A percentile compares a stretch with the other conserved stretches of the same genome.
Evolutionary conservation across 768 basidiomycete genomes (phyloP).

Genomic region (Pleurotus pulmonarius): DNA sequence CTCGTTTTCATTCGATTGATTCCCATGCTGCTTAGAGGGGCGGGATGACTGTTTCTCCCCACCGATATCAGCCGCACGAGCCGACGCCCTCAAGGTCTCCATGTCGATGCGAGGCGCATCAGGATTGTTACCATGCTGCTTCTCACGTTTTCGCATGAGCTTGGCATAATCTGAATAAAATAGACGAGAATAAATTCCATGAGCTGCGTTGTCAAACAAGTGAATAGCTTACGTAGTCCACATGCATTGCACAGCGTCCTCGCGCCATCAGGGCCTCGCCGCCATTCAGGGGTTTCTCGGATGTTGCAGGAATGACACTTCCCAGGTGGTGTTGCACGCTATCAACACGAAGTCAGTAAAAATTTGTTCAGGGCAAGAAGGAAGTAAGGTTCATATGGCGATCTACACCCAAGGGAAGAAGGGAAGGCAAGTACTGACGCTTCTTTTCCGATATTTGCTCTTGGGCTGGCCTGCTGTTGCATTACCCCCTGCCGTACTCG

Average conservation of each 20-base stretch:
- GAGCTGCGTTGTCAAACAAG: background rate
- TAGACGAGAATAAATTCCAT: background rate
- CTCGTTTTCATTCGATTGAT: slow-evolving; percentile 26
- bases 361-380: slow-evolving; percentile 1
- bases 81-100: slow-evolving; percentile 72
- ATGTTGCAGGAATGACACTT: slow-evolving; percentile 89
- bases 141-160: slow-evolving; percentile 75
- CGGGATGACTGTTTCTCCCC: slow-evolving; percentile 27
- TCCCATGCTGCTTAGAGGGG: slow-evolving; percentile 23
- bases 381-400: slow-evolving; percentile 8
- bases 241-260: slow-evolving; percentile 84
- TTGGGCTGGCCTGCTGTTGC: slow-evolving; percentile 54
- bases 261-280: slow-evolving; percentile 81
- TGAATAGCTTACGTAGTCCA: slow-evolving; percentile 64
- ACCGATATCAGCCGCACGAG: slow-evolving; percentile 48
- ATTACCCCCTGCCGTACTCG: slow-evolving; percentile 54
- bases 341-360: slow-evolving; percentile 11
- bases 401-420: background rate
- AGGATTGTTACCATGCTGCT: slow-evolving; percentile 51
- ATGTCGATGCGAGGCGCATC: slow-evolving; percentile 62
- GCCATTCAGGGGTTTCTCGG: slow-evolving; percentile 85
- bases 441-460: slow-evolving; percentile 82
- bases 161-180: slow-evolving; percentile 69
- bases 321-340: slow-evolving; percentile 84
- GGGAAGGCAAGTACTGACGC: slow-evolving; percentile 49